phyloP scores from a whole-genome alignment of 139 green algal species.

The Ostreobium quekettii region DNA sequence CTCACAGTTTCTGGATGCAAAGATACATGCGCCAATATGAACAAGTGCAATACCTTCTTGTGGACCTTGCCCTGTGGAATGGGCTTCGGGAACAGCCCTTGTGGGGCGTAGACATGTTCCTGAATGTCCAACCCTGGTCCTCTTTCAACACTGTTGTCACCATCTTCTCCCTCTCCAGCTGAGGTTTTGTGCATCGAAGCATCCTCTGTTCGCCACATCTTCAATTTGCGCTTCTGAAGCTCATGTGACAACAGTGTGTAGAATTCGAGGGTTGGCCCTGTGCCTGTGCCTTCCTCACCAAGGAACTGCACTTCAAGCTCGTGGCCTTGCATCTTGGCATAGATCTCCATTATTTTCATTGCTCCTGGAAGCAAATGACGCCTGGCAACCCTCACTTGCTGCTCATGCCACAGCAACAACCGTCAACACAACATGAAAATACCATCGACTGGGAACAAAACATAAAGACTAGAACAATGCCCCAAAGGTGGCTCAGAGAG shows the following conservation, averaged over 20 bases:
- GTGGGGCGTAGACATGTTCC: constrained; percentile 6
- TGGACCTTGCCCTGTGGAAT: constrained; percentile 4
- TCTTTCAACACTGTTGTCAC: constrained; percentile 1
- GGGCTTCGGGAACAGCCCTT: constrained; percentile 15
- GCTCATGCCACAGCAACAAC: too few relatives aligned
- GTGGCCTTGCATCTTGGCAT: constrained; percentile 32
- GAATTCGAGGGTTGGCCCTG: constrained; percentile 96
- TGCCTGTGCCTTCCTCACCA: constrained; percentile 83
- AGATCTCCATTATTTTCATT: constrained; percentile 55
- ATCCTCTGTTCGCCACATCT: constrained; percentile 77
- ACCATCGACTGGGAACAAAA: not conserved
- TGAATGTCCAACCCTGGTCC: not conserved
- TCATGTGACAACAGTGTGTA: constrained; percentile 92
- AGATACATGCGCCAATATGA: too few relatives aligned
- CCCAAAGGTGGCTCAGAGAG: too few relatives aligned
- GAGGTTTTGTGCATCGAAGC: constrained; percentile 21
- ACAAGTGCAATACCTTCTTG: constrained; percentile 4
- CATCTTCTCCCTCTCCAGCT: not conserved
- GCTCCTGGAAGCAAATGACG: not conserved
- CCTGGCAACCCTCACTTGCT: not conserved
- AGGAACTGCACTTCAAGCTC: constrained; percentile 92
- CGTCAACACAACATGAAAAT: not conserved
- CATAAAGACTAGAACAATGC: not conserved
- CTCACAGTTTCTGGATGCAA: too few relatives aligned
- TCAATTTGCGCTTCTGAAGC: constrained; percentile 64